A percentile compares a stretch with the other conserved stretches of the same genome.
Conservation (phyloP, 2,329 filamentous ascomycete genomes). For the Chaetomium globosum region DNA sequence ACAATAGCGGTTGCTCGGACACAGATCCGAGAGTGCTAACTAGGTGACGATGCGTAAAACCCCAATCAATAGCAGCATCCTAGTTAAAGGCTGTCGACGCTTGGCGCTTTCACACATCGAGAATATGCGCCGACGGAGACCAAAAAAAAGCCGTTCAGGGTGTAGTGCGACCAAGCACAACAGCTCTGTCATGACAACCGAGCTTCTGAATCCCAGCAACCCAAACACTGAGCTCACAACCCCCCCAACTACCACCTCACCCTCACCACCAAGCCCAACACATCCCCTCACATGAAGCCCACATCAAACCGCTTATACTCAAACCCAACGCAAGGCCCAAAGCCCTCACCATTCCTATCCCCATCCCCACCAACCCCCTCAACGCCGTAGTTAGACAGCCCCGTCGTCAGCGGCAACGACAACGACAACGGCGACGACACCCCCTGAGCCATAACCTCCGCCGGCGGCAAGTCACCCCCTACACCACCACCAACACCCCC, state of each 20-base stretch:
- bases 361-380: neutral
- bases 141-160: neutral
- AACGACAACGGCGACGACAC: too few relatives aligned
- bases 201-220: neutral
- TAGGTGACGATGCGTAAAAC: neutral
- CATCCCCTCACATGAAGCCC: constrained; percentile 13
- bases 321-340: constrained; percentile 35
- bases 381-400: neutral
- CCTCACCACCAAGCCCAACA: neutral
- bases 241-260: neutral
- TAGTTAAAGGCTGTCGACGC: neutral
- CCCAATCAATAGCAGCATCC: neutral
- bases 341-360: constrained; percentile 24
- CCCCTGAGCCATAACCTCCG: too few relatives aligned
- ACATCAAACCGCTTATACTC: constrained; percentile 37
- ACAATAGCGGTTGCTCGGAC: neutral
- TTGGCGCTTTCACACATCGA: neutral
- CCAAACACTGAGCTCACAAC: neutral
- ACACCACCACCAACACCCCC: too few relatives aligned
- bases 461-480: too few relatives aligned
- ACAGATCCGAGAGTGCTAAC: neutral
- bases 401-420: neutral
- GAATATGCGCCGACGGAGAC: neutral
- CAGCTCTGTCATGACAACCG: neutral
- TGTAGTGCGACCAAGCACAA: neutral